Conservation (phyloP, 2,329 filamentous ascomycete species). For the Fusarium aywerte region DNA sequence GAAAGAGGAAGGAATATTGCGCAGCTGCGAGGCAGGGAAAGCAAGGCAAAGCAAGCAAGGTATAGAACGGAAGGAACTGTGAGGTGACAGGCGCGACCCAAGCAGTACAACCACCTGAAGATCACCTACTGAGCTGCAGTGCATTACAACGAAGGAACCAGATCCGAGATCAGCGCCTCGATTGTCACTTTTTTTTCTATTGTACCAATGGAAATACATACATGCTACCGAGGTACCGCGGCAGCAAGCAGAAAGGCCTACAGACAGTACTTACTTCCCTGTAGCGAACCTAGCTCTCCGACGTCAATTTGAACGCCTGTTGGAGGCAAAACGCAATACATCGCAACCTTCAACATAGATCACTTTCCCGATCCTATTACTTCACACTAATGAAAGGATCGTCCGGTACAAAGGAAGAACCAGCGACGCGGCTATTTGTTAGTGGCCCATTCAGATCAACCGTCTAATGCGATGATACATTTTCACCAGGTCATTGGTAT, state of each 20-base stretch:
- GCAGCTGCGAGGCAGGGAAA: constrained; percentile 11
- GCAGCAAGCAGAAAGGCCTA: background rate
- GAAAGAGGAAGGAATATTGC: constrained; percentile 29
- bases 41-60: constrained; percentile 12
- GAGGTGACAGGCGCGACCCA: constrained; percentile 5
- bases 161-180: constrained; percentile 41
- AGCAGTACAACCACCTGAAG: constrained; percentile 33
- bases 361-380: constrained; percentile 27
- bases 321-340: constrained; percentile 6
- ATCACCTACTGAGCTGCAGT: constrained; percentile 27
- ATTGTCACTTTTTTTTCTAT: constrained; percentile 8
- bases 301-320: background rate
- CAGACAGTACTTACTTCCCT: background rate
- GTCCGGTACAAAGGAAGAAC: constrained; percentile 26
- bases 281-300: constrained; percentile 11
- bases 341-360: constrained; percentile 16
- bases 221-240: background rate
- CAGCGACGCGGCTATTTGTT: constrained; percentile 30
- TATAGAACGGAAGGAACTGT: constrained; percentile 13
- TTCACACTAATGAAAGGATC: constrained; percentile 39
- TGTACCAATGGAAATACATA: background rate
- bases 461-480: constrained; percentile 19
- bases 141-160: constrained; percentile 21
- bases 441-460: constrained; percentile 22
- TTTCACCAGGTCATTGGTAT: constrained; percentile 9